A percentile compares a stretch with the other conserved stretches of the same genome.
Conservation (phyloP, 306 rosid genomes). For the Rosa persica region DNA sequence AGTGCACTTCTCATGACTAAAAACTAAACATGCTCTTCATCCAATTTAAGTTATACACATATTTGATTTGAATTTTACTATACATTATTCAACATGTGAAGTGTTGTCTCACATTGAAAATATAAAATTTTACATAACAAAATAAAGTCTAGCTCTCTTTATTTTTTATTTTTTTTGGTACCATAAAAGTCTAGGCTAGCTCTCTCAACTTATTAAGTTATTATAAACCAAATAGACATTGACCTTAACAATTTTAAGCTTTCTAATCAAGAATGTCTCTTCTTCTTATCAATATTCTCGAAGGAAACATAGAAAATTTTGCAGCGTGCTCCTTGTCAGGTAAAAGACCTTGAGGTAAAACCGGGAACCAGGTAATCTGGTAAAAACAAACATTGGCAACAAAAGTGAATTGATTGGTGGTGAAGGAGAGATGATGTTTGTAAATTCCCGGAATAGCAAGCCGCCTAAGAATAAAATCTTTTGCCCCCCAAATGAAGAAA, state of each 20-base stretch:
- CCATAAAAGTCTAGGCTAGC: background rate
- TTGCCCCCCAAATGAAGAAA: background rate
- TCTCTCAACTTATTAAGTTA: background rate
- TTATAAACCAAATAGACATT: background rate
- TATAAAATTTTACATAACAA: background rate
- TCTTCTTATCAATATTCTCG: background rate
- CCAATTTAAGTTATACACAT: no score
- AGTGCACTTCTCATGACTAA: no score
- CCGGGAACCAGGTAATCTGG: background rate
- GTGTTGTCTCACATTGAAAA: no score
- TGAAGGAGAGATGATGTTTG: background rate
- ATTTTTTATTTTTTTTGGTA: no score
- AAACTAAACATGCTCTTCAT: background rate
- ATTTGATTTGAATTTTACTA: no score
- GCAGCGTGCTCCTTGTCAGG: background rate
- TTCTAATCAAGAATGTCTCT: background rate
- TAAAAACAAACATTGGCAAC: background rate
- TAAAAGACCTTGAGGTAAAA: background rate
- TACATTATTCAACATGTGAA: no score
- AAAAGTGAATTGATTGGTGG: background rate
- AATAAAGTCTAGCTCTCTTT: no score
- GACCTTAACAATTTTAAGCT: background rate
- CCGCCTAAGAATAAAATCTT: background rate
- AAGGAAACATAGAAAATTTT: background rate
- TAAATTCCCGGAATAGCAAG: background rate